phyloP scores from a whole-genome alignment of 2,329 filamentous ascomycete species.

The Epichloe uncinata region DNA sequence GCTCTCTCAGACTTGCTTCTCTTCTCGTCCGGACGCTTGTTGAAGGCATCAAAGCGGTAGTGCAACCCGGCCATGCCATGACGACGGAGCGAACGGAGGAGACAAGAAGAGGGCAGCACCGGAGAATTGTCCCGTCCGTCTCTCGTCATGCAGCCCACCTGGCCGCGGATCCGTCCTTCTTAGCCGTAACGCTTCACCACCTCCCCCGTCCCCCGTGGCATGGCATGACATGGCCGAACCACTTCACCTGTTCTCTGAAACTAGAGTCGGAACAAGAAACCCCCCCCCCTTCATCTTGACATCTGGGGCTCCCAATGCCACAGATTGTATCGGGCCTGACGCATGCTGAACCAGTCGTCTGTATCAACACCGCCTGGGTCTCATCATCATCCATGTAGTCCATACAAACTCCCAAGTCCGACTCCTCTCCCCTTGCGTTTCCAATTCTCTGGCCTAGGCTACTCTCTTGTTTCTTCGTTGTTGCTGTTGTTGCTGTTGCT shows the following conservation, averaged over 20 bases:
- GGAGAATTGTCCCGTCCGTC: background rate
- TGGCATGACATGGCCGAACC: background rate
- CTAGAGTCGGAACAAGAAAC: background rate
- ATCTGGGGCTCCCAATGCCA: background rate
- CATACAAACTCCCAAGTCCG: no score
- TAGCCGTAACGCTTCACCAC: background rate
- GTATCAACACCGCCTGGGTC: background rate
- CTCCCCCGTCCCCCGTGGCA: background rate
- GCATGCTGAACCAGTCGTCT: background rate
- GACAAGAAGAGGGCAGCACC: background rate
- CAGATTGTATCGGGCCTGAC: background rate
- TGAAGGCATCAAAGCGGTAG: background rate
- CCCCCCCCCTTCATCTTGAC: background rate
- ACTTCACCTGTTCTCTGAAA: background rate
- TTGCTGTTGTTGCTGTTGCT: no score
- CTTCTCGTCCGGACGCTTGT: background rate
- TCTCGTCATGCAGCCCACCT: background rate
- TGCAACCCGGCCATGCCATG: background rate
- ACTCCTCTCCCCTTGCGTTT: no score
- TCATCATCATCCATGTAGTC: background rate
- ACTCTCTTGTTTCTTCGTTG: no score
- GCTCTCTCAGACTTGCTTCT: background rate
- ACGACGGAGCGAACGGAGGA: background rate
- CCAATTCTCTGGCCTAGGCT: no score
- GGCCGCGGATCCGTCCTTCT: background rate